Evolutionary conservation across 2,329 filamentous ascomycete species (phyloP).

Genomic region (Beauveria caledonica): DNA sequence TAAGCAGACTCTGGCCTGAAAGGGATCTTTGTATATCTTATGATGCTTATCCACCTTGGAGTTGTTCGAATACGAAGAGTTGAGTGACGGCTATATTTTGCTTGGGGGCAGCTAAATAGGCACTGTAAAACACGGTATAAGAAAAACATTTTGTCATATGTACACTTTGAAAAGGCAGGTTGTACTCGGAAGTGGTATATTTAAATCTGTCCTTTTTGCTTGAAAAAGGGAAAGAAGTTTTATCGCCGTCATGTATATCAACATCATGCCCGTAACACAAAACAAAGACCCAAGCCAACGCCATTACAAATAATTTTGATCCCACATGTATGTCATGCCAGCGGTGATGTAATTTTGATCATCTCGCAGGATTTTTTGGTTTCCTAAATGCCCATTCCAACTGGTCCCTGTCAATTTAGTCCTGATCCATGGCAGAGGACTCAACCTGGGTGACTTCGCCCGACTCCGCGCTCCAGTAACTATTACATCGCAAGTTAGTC

Average conservation of each 20-base stretch:
- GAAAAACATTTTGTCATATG: neutral
- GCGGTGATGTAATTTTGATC: neutral
- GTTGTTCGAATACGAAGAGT: neutral
- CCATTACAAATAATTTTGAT: constrained; percentile 7
- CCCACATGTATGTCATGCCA: constrained; percentile 9
- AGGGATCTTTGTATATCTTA: neutral
- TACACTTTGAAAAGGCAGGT: neutral
- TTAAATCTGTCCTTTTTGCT: neutral
- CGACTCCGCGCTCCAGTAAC: constrained; percentile 54
- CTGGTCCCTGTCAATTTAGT: neutral
- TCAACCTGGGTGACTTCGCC: constrained; percentile 51
- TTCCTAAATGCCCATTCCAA: constrained; percentile 2
- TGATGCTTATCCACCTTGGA: neutral
- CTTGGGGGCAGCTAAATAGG: neutral
- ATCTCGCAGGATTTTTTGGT: neutral
- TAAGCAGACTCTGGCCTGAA: constrained; percentile 10
- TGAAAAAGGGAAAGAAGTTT: neutral
- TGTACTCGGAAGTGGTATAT: neutral
- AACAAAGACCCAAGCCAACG: constrained; percentile 10
- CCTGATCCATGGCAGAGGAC: constrained; percentile 28
- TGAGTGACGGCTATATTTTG: neutral
- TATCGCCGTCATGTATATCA: neutral
- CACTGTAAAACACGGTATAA: constrained; percentile 1
- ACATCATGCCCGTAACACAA: neutral
- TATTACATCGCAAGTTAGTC: constrained; percentile 20